These are phyloP conservation scores for Solanum neorickii DNA, from an alignment of 257 asterid genomes.

Conservation along the genomic window DNA sequence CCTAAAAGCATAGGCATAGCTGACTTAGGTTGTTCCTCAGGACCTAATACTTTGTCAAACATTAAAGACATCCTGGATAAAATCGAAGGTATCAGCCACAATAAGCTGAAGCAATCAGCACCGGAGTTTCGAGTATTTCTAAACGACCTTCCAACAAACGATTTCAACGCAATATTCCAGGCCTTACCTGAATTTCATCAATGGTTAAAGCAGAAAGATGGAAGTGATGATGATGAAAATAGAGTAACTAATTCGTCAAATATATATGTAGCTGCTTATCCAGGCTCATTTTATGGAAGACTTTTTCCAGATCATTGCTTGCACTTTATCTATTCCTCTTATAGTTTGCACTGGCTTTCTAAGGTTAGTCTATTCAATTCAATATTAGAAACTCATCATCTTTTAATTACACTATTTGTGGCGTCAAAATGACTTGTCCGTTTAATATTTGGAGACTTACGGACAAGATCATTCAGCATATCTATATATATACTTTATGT, in stretches of 20 bases:
- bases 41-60: conserved; percentile 67
- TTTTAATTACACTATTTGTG: neutral
- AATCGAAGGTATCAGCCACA: conserved; percentile 16
- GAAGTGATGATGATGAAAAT: neutral
- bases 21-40: conserved; percentile 89
- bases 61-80: conserved; percentile 39
- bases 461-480: neutral
- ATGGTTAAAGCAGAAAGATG: conserved; percentile 22
- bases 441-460: neutral
- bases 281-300: conserved; percentile 85
- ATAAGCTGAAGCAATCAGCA: neutral
- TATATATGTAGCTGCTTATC: conserved; percentile 60
- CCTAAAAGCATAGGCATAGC: conserved; percentile 80
- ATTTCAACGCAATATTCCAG: conserved; percentile 71
- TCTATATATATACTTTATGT: neutral
- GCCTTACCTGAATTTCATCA: conserved; percentile 58
- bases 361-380: conserved; percentile 20
- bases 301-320: conserved; percentile 57
- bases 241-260: conserved; percentile 13
- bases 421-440: neutral
- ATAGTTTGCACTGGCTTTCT: conserved; percentile 91
- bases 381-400: neutral
- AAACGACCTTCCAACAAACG: conserved; percentile 76
- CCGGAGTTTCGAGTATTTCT: conserved; percentile 65
- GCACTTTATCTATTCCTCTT: conserved; percentile 71